Evolutionary conservation across 148 eudicot genomes (phyloP), one percentile per base, ranked within the genome.

Genomic region (Fallopia convolvulus): DNA sequence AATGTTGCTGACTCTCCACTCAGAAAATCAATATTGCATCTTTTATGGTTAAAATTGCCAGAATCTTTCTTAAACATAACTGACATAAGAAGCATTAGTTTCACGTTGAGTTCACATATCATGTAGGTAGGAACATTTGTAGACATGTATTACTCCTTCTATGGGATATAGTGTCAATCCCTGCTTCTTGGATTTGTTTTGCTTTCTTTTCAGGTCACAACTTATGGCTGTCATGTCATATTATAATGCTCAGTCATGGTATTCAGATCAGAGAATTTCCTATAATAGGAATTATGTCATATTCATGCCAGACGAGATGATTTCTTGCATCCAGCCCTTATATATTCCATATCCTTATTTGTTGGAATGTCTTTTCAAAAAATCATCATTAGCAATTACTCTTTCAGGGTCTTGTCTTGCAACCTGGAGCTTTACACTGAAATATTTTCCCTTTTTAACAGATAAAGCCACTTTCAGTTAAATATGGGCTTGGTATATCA

Each of bases 381-480:
- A 14, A 66, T 41, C n/a, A 66, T 66, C 72, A 66, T 39, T 33
- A 14, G 70, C 9, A 6, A 33, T 33, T 33, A 26, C 8, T 13
- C 42, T 36, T 26, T 26, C 30, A 26, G 0, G 9, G 2, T 14
- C 2, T 36, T 13, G 4, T 32, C 36, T 3, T 66, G 18, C 44
- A 32, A 33, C 42, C 66, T 75, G n/a, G n/a, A n/a, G n/a, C n/a
- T n/a, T n/a, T n/a, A n/a, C n/a, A n/a, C n/a, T n/a, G 26, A 58
- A 23, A 10, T 36, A 30, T 58, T 70, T 5, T 73, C 56, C 70
- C 81, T 79, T 65, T 77, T 21, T 82, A 77, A 74, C 87, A 95
- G 99, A 86, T 91, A 46, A 87, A 91, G 83, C 99, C 99, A 70
- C 86, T 90, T 47, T 95, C 97, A 0, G 91, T 95, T 44, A 79